Evolutionary conservation across 2,329 filamentous ascomycete genomes (phyloP), one percentile per base, ranked within the genome.

Genomic region (Aspergillus sojae): DNA sequence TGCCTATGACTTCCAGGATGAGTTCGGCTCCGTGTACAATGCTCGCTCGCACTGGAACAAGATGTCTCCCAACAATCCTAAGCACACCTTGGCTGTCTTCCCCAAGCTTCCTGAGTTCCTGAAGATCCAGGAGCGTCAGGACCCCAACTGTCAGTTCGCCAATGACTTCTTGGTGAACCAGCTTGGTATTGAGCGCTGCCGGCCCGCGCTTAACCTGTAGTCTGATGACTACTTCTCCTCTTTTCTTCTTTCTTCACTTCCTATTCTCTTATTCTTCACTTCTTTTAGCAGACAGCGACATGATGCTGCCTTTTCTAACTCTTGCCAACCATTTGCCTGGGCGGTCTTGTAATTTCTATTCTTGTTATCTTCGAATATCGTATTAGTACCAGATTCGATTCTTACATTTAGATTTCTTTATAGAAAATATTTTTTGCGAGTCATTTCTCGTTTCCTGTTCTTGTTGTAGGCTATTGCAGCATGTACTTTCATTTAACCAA

Each of bases 21-120:
- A 60, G 21, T 68, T 68, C 43, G 67, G 65, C 57, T 54, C 63
- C 32, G 50, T 32, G 10, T 67, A 61, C 54, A 67, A 68, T 58
- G 65, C 61, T 59, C 65, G 67, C 21, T 50, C 67, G 19, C 67
- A 67, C 39, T 68, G 67, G 67, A 67, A 67, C 62, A 68, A 68
- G 61, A 68, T 68, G 67, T 53, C 52, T 19, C 54, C 61, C 50
- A 36, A 58, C 16, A 62, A 68, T 58, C 55, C 60, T 23, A 68
- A 61, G 39, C 64, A 64, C 32, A 57, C 57, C 36, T 39, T 55
- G 45, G 45, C 56, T 19, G 56, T 58, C 19, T 68, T 62, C 59
- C 65, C 65, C 5, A 68, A 68, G 59, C 46, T 67, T 56, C 58
- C 60, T 10, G 63, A 67, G 43, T 68, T 65, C 23, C 48, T 67